These are phyloP conservation scores for Solanum ossicruentum DNA, from an alignment of 257 asterid species.

Conservation along the genomic window DNA sequence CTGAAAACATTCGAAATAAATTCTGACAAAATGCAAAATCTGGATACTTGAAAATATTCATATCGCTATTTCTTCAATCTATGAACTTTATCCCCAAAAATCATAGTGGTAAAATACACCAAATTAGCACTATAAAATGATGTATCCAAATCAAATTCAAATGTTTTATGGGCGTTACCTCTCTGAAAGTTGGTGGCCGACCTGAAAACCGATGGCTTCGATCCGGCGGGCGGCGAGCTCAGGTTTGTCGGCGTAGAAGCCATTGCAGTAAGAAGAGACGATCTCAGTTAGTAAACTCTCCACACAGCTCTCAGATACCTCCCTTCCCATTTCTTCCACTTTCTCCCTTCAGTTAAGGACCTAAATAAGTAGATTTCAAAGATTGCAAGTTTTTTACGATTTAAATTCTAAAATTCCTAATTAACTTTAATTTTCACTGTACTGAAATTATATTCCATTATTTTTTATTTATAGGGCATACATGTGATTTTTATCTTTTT, in stretches of 20 bases:
- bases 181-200: conserved; percentile 86
- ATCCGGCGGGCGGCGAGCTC: conserved; percentile 95
- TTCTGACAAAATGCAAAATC: not conserved
- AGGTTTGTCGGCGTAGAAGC: conserved; percentile 75
- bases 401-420: not conserved
- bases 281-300: conserved; percentile 85
- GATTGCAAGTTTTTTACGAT: not conserved
- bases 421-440: not conserved
- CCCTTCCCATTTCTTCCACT: conserved; percentile 39
- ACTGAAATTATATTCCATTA: not conserved
- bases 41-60: not conserved
- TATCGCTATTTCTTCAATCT: not conserved
- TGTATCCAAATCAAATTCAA: not conserved
- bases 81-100: not conserved
- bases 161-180: conserved; percentile 22
- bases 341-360: not conserved
- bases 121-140: not conserved
- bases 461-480: not conserved
- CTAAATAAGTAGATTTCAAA: not conserved
- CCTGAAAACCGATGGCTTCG: conserved; percentile 94
- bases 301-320: conserved; percentile 87
- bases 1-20: not conserved
- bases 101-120: not conserved
- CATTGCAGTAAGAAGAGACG: conserved; percentile 65
- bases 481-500: not conserved